These are phyloP conservation scores for Blastocystis sp. DNA, from an alignment of 352 stramenopile species.

Conservation along the genomic window DNA sequence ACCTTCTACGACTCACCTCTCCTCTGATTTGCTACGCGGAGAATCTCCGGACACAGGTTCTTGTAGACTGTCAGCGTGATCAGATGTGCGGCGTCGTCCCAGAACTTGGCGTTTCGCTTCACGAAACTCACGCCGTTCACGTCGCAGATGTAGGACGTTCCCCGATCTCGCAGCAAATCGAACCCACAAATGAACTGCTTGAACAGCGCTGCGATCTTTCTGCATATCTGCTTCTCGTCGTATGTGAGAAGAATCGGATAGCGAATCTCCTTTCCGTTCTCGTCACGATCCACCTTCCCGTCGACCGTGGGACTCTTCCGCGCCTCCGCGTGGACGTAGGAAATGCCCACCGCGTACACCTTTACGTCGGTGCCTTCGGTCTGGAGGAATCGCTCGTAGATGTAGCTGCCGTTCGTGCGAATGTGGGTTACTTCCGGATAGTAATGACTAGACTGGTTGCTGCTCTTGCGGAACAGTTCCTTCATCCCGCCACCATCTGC, in stretches of 20 bases:
- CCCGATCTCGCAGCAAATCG: slow-evolving; percentile 82
- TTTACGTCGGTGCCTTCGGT: slow-evolving; percentile 99
- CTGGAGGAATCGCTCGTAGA: slow-evolving; percentile 95
- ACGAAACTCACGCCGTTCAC: slow-evolving; percentile 98
- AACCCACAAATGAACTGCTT: slow-evolving; percentile 97
- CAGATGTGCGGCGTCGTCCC: slow-evolving; percentile 86
- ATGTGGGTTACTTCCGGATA: slow-evolving; percentile 90
- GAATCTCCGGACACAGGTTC: slow-evolving; percentile 38
- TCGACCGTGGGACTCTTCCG: slow-evolving; percentile 94
- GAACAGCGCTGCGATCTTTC: slow-evolving; percentile 83
- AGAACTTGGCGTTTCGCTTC: slow-evolving; percentile 91
- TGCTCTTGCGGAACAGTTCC: slow-evolving; percentile 93
- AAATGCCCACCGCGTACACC: slow-evolving; percentile 81
- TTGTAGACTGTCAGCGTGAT: slow-evolving; percentile 63
- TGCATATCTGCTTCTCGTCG: slow-evolving; percentile 93
- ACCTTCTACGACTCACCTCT: slow-evolving; percentile 28
- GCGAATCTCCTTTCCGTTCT: slow-evolving; percentile 89
- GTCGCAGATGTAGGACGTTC: slow-evolving; percentile 90
- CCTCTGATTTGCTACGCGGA: background rate
- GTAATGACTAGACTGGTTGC: slow-evolving; percentile 64
- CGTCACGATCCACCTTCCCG: slow-evolving; percentile 88
- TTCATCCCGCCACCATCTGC: slow-evolving; percentile 91
- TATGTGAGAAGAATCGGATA: slow-evolving; percentile 96
- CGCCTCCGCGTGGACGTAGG: slow-evolving; percentile 96
- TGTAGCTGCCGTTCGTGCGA: slow-evolving; percentile 82